Evolutionary conservation across 345 rosid genomes (phyloP), one percentile per base, ranked within the genome.

Genomic region (Luvunga scandens): DNA sequence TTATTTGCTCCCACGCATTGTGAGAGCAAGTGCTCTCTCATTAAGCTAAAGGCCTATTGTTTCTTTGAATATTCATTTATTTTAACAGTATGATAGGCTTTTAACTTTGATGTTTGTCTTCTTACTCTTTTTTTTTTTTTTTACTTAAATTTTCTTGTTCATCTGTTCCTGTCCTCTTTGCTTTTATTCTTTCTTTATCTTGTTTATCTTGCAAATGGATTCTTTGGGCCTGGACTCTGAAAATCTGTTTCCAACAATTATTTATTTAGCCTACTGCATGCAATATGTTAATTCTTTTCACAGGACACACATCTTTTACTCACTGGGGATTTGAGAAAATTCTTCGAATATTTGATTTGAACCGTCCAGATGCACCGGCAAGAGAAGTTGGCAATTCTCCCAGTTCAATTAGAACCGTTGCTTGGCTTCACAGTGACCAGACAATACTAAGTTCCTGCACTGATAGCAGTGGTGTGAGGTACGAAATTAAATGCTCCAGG

Each of bases 361-460:
- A 94, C 80, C 84, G 90, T 67, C 91, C 89, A 55, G 97, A 96
- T 83, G 97, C 94, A 64, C 85, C 97, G 69, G 93, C 99, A 61
- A 91, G 91, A 89, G 95, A 92, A 89, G 89, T 97, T 81, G 94
- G 86, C 78, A 87, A 86, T n/a, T 91, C 95, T 34, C 93, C 97
- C 65, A 94, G 98, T 83, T 94, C 97, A 66, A 87, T 96, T 45
- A 87, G 98, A 86, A 90, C 98, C 36, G 92, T 89, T 38, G 89
- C 95, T 7, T 96, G 99, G 99, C 96, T 96, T 85, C 99, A 96
- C 79, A 89, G 93, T 82, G 98, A 96, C 83, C 95, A 92, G 86
- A 94, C 99, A 65, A 92, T 96, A 73, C 77, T 96, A 74, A 92
- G 99, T 85, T 90, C 99, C 72, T 97, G 96, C 78, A 81, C 92